Conservation (phyloP, 345 rosid genomes). For the Euclidium syriacum region DNA sequence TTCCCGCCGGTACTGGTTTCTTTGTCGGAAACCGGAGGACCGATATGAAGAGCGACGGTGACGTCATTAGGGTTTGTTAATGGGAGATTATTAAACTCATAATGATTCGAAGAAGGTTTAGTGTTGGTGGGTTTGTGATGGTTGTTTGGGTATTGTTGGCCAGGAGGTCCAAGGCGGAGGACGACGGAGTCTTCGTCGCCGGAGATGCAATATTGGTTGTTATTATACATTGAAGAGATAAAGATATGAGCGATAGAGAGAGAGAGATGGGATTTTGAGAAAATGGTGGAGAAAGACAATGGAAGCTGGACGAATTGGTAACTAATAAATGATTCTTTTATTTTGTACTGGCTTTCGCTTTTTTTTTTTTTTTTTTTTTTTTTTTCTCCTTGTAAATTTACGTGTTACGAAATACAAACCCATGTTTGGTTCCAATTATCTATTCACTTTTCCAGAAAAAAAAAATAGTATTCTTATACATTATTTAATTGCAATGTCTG, state of each 20-base stretch:
- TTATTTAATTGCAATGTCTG: not conserved
- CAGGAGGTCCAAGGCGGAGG: constrained; percentile 82
- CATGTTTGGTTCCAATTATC: constrained; percentile 12
- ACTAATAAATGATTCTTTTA: constrained; percentile 22
- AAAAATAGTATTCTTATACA: too few species aligned
- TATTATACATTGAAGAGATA: constrained; percentile 42
- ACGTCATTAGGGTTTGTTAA: constrained; percentile 36
- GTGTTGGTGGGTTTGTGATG: constrained; percentile 25
- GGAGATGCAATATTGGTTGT: constrained; percentile 24
- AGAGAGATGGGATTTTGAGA: constrained; percentile 22
- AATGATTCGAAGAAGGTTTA: constrained; percentile 9
- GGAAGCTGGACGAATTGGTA: constrained; percentile 33
- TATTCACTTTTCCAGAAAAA: not conserved
- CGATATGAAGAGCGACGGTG: constrained; percentile 69
- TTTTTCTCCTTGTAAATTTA: constrained; percentile 14
- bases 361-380: too few species aligned
- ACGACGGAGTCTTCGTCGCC: constrained; percentile 58
- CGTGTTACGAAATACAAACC: constrained; percentile 10
- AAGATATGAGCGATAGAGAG: constrained; percentile 15
- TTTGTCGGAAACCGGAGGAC: constrained; percentile 41
- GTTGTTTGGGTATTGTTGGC: constrained; percentile 33
- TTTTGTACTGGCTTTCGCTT: constrained; percentile 17
- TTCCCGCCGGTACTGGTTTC: constrained; percentile 21
- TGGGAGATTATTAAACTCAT: constrained; percentile 9
- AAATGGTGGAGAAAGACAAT: constrained; percentile 38